Evolutionary conservation across 306 rosid species (phyloP).

Genomic region (Quercus variabilis): DNA sequence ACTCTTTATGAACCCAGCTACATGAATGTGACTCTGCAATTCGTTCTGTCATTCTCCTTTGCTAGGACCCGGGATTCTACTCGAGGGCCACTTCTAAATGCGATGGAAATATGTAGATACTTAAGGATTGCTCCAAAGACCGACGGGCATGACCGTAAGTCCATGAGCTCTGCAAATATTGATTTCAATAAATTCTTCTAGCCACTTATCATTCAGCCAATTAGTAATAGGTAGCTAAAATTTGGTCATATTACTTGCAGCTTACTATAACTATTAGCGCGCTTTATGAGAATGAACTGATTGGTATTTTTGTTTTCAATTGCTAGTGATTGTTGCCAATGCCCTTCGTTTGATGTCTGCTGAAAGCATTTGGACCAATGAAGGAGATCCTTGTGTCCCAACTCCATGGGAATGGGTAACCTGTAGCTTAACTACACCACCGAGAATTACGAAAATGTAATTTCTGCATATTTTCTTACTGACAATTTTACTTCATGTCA

Average conservation of each 20-base stretch:
- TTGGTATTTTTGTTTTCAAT: constrained; percentile 28
- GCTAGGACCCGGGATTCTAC: constrained; percentile 73
- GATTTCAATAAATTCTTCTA: constrained; percentile 4
- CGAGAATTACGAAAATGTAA: constrained; percentile 78
- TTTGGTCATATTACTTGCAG: not conserved
- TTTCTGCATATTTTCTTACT: constrained; percentile 19
- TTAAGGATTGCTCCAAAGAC: constrained; percentile 59
- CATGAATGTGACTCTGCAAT: constrained; percentile 80
- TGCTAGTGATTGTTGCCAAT: constrained; percentile 52
- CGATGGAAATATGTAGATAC: constrained; percentile 85
- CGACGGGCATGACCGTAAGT: constrained; percentile 66
- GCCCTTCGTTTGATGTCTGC: constrained; percentile 45
- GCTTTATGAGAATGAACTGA: constrained; percentile 22
- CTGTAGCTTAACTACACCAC: constrained; percentile 55
- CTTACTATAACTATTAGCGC: not conserved
- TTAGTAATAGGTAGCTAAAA: not conserved
- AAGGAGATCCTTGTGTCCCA: constrained; percentile 95
- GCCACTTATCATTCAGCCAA: not conserved
- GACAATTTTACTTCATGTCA: constrained; percentile 11
- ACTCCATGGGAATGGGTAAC: constrained; percentile 86
- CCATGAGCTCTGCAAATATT: constrained; percentile 14
- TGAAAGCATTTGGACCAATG: constrained; percentile 40
- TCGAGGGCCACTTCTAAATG: constrained; percentile 80
- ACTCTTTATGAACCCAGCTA: constrained; percentile 96
- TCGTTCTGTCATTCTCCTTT: constrained; percentile 81